Evolutionary conservation across 2,329 filamentous ascomycete genomes (phyloP).

Genomic region (Monilinia laxa): DNA sequence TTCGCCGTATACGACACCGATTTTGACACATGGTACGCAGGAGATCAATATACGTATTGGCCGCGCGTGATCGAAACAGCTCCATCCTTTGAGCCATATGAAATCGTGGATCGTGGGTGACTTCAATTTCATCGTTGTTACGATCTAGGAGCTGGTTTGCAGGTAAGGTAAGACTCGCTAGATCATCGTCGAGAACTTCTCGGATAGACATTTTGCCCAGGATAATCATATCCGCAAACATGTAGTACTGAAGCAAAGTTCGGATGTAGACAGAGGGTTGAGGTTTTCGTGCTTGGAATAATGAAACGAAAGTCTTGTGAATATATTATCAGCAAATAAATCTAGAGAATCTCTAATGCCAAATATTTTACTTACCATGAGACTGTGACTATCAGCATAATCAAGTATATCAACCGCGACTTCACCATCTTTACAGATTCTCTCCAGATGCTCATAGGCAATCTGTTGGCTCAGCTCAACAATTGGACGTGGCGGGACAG

Average conservation of each 20-base stretch:
- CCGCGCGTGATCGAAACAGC: constrained; percentile 58
- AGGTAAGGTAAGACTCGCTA: constrained; percentile 75
- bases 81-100: constrained; percentile 74
- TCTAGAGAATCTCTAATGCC: background rate
- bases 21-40: constrained; percentile 87
- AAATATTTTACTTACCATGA: constrained; percentile 53
- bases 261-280: constrained; percentile 83
- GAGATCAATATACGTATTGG: constrained; percentile 76
- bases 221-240: constrained; percentile 71
- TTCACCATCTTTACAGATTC: constrained; percentile 69
- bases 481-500: constrained; percentile 88
- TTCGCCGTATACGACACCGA: constrained; percentile 81
- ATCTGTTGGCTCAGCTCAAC: constrained; percentile 73
- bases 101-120: constrained; percentile 70
- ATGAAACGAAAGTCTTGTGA: constrained; percentile 65
- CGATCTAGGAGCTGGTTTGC: constrained; percentile 69
- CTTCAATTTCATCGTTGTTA: constrained; percentile 73
- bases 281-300: constrained; percentile 75
- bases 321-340: background rate
- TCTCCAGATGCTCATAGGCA: constrained; percentile 66
- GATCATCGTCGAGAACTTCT: constrained; percentile 76
- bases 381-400: constrained; percentile 66
- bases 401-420: constrained; percentile 67
- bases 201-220: constrained; percentile 67
- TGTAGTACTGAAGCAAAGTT: constrained; percentile 71